Evolutionary conservation across 768 basidiomycete genomes (phyloP), one percentile per base, ranked within the genome.

Genomic region (Clitopilus hobsonii): DNA sequence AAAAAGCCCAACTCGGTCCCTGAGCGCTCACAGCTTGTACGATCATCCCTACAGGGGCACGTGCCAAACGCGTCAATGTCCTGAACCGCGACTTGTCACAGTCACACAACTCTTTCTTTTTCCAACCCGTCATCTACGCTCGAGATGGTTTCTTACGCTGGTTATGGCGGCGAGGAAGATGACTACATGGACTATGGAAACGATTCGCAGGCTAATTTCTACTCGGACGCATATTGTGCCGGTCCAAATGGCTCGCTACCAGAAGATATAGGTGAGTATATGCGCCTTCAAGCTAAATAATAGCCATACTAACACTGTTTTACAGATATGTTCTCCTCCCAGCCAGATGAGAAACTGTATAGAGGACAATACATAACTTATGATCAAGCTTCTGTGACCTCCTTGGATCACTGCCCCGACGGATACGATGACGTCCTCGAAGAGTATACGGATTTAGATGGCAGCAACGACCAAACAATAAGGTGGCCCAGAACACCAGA

Each of bases 211-310:
- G 62, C n/a, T 4, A 11, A 20, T 11, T 45, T 45, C n/a, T 11
- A 45, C 11, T 20, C 10, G 4, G 4, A 23, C 41, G 22, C 16
- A 4, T 45, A 45, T 45, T n/a, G n/a, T n/a, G n/a, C n/a, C n/a
- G n/a, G 8, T 5, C 6, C 18, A 20, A 20, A 45, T 20, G 16
- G 41, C n/a, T 10, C 65, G 50, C 65, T 66, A 25, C 41, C 60
- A 1, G 71, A 71, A 57, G 71, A 68, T 36, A 68, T 67, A 56
- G 64, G 73, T 73, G 59, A 55, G 59, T 74, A 66, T 71, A 71
- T 74, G 74, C 71, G 65, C 60, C 20, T 26, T 22, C 8, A 32
- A 48, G 45, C 29, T 22, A 18, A 56, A n/a, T 29, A 49, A 23
- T 28, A 38, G 20, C 48, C 50, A 25, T 27, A 29, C 38, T 49